phyloP scores from a whole-genome alignment of 257 asterid genomes.

The Solanum boliviense region DNA sequence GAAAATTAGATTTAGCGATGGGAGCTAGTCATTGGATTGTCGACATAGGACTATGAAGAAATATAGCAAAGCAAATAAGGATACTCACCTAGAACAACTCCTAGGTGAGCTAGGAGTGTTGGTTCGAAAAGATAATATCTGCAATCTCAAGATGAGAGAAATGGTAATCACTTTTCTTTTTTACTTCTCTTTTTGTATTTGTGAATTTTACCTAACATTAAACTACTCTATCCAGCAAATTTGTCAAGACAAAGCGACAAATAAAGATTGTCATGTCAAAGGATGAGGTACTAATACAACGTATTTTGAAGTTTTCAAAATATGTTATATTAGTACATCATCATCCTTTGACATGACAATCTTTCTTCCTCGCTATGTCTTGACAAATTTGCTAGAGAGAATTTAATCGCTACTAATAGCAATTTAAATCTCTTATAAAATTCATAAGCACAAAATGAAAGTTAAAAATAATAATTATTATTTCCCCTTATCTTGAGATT shows the following conservation, averaged over 20 bases:
- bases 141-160: slow-evolving; percentile 8
- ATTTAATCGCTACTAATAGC: too few relatives aligned
- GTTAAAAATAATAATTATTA: background rate
- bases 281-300: too few relatives aligned
- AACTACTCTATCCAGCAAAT: too few relatives aligned
- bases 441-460: background rate
- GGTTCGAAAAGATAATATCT: background rate
- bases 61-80: background rate
- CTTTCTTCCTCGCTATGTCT: too few relatives aligned
- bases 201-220: background rate
- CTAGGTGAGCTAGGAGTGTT: background rate
- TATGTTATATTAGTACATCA: too few relatives aligned
- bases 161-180: background rate
- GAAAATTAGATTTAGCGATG: too few relatives aligned
- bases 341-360: too few relatives aligned
- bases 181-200: background rate
- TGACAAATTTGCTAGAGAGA: too few relatives aligned
- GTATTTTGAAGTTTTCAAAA: too few relatives aligned
- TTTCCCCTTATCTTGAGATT: slow-evolving; percentile 7
- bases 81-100: background rate
- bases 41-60: slow-evolving; percentile 27
- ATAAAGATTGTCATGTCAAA: too few relatives aligned
- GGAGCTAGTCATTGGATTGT: background rate
- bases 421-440: too few relatives aligned
- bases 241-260: too few relatives aligned